phyloP scores from a whole-genome alignment of 805 yeast species.

The Nakazawaea populi region DNA sequence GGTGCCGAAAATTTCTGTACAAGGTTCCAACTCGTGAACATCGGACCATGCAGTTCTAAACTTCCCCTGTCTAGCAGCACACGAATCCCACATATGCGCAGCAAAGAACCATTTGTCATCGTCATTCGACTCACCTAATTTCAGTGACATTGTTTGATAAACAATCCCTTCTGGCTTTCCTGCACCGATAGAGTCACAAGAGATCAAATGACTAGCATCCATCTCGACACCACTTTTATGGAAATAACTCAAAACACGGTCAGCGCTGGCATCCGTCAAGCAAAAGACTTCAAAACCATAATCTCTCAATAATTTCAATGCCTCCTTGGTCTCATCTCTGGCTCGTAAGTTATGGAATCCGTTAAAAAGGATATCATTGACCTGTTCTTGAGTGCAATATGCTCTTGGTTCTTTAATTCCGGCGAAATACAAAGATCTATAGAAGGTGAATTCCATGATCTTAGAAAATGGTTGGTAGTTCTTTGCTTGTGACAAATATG shows the following conservation, averaged over 20 bases:
- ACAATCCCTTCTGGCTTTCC: constrained; percentile 25
- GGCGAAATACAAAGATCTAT: constrained; percentile 20
- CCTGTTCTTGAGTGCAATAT: constrained; percentile 22
- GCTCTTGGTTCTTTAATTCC: constrained; percentile 22
- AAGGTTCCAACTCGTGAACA: constrained; percentile 24
- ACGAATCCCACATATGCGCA: constrained; percentile 27
- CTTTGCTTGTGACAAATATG: constrained; percentile 13
- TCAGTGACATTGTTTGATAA: constrained; percentile 20
- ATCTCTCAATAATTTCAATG: constrained; percentile 22
- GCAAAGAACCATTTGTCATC: constrained; percentile 26
- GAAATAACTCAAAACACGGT: constrained; percentile 23
- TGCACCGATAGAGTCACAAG: constrained; percentile 23
- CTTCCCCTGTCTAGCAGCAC: constrained; percentile 26
- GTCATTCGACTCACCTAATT: constrained; percentile 20
- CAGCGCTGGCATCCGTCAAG: constrained; percentile 23
- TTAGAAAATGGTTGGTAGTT: constrained; percentile 20
- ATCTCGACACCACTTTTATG: constrained; percentile 19
- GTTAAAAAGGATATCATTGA: constrained; percentile 16
- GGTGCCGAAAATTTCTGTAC: constrained; percentile 22
- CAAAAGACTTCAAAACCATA: constrained; percentile 26
- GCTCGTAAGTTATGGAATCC: constrained; percentile 21
- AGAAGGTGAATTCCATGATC: constrained; percentile 22
- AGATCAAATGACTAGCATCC: constrained; percentile 22
- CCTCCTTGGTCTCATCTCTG: constrained; percentile 22
- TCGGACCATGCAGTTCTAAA: constrained; percentile 25